Evolutionary conservation across 768 basidiomycete species (phyloP).

Genomic region (Hirschioporus abietinus): DNA sequence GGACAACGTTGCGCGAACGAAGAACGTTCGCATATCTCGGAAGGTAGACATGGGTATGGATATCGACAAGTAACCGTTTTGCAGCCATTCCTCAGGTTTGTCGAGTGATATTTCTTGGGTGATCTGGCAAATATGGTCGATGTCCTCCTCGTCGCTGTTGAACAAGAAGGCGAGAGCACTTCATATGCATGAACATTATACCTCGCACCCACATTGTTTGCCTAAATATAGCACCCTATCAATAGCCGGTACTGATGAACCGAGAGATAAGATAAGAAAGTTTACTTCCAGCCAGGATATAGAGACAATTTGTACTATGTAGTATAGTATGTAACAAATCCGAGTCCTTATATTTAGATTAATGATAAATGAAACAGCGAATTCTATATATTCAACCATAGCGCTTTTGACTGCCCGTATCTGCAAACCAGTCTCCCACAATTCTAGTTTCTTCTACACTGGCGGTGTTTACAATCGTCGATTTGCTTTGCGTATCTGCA

Average conservation of each 20-base stretch:
- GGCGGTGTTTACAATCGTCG: slow-evolving; percentile 71
- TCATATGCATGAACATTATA: no score
- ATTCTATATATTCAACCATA: slow-evolving; percentile 48
- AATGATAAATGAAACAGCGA: background rate
- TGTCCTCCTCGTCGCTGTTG: no score
- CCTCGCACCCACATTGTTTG: background rate
- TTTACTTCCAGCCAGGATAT: no score
- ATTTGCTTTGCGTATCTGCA: slow-evolving; percentile 81
- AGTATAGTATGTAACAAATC: no score
- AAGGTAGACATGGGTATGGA: slow-evolving; percentile 85
- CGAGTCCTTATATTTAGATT: no score
- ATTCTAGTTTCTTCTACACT: slow-evolving; percentile 49
- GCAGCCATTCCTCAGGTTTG: slow-evolving; percentile 12
- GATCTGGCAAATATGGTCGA: no score
- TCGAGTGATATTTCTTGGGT: background rate
- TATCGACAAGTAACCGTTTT: slow-evolving; percentile 55
- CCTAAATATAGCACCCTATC: background rate
- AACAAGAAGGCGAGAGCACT: no score
- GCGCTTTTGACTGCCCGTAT: slow-evolving; percentile 40
- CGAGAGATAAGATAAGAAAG: no score
- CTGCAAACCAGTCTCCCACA: slow-evolving; percentile 77
- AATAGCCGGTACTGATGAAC: background rate
- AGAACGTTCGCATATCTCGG: slow-evolving; percentile 72
- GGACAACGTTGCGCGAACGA: slow-evolving; percentile 55
- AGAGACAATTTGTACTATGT: no score